phyloP scores from a whole-genome alignment of 306 rosid genomes.

The Fragaria vesca region DNA sequence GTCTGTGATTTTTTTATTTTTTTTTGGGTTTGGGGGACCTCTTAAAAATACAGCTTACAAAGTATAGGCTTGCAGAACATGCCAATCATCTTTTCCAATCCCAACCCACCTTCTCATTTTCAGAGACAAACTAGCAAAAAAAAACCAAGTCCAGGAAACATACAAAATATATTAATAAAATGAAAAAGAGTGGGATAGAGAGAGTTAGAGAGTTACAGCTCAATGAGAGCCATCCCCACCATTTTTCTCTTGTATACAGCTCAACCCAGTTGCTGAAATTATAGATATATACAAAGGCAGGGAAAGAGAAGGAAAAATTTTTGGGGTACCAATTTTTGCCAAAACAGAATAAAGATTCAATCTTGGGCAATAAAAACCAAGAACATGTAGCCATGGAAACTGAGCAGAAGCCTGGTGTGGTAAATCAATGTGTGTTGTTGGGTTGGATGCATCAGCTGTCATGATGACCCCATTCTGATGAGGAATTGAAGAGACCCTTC shows the following conservation, averaged over 20 bases:
- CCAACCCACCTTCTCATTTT: slow-evolving; percentile 16
- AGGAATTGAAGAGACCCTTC: slow-evolving; percentile 23
- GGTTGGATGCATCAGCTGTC: slow-evolving; percentile 33
- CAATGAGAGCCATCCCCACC: slow-evolving; percentile 26
- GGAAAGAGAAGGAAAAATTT: not conserved
- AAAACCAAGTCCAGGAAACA: slow-evolving; percentile 17
- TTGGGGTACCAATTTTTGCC: slow-evolving; percentile 17
- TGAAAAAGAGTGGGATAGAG: slow-evolving; percentile 10
- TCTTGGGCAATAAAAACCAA: slow-evolving; percentile 24
- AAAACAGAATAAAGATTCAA: not conserved
- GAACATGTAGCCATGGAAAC: slow-evolving; percentile 16
- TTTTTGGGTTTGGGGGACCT: slow-evolving; percentile 13
- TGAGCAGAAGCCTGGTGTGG: slow-evolving; percentile 14
- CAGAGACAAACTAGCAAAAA: slow-evolving; percentile 27
- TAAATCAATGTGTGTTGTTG: slow-evolving; percentile 25
- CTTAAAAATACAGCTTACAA: not conserved
- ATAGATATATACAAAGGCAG: slow-evolving; percentile 1
- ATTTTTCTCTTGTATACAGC: not conserved
- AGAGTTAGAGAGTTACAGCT: slow-evolving; percentile 16
- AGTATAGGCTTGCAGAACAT: slow-evolving; percentile 13
- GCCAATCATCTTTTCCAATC: slow-evolving; percentile 28
- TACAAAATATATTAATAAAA: slow-evolving; percentile 19
- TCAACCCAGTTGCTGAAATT: slow-evolving; percentile 7
- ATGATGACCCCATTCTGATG: slow-evolving; percentile 32
- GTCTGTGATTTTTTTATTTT: not conserved